Conservation (phyloP, 2,329 filamentous ascomycete species). For the Monilinia vaccinii-corymbosi region DNA sequence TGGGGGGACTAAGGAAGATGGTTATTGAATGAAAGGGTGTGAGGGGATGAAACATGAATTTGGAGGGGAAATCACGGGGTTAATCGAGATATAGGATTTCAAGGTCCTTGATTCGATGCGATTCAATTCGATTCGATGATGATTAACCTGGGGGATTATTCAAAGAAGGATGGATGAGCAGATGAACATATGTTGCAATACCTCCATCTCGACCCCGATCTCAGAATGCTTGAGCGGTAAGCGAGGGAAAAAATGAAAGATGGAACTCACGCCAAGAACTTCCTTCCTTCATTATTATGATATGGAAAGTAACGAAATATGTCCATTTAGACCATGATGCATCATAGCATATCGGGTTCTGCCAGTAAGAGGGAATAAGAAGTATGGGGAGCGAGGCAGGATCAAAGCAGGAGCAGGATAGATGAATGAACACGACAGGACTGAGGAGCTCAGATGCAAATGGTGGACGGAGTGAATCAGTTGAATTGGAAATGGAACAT, state of each 20-base stretch:
- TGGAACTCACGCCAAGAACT: too few species aligned
- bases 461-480: not conserved
- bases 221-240: too few species aligned
- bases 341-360: not conserved
- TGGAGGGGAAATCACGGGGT: not conserved
- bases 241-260: not conserved
- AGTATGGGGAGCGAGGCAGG: not conserved
- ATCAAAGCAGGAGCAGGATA: not conserved
- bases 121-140: not conserved
- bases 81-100: not conserved
- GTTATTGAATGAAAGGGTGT: constrained; percentile 47
- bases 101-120: not conserved
- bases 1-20: constrained; percentile 56
- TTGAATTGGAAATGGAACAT: not conserved
- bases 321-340: too few species aligned
- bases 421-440: not conserved
- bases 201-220: too few species aligned
- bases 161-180: too few species aligned
- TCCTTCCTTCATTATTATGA: not conserved
- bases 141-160: not conserved
- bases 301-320: not conserved
- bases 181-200: too few species aligned
- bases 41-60: not conserved
- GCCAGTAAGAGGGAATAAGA: not conserved
- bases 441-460: not conserved